phyloP scores from a whole-genome alignment of 202 grass and related monocot species.

The Panicum virgatum region DNA sequence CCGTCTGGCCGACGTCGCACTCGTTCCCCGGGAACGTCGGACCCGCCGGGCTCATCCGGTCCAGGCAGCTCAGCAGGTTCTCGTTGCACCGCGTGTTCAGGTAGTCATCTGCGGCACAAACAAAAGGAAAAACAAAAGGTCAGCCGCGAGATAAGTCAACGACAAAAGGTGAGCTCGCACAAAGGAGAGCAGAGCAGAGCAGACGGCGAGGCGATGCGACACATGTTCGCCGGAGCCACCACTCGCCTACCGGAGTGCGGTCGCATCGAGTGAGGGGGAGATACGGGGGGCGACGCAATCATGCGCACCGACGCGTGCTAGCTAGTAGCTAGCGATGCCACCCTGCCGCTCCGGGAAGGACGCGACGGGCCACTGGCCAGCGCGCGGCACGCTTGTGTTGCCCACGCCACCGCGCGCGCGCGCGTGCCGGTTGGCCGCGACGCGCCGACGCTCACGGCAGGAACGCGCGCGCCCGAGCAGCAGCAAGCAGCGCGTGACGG shows the following conservation, averaged over 20 bases:
- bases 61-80: constrained; percentile 82
- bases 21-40: constrained; percentile 79
- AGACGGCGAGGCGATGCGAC: background rate
- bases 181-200: background rate
- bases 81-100: constrained; percentile 82
- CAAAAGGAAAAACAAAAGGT: background rate
- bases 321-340: background rate
- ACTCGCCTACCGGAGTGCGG: background rate
- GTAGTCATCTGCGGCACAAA: constrained; percentile 78
- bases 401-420: background rate
- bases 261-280: background rate
- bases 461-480: background rate
- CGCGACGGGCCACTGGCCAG: background rate
- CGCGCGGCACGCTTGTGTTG: background rate
- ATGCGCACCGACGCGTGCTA: constrained; percentile 5
- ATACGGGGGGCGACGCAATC: background rate
- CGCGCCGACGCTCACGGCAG: background rate
- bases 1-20: constrained; percentile 62
- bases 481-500: background rate
- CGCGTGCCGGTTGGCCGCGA: background rate
- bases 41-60: constrained; percentile 51
- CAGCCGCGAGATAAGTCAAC: background rate
- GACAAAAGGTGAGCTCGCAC: background rate
- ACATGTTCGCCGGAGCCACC: constrained; percentile 18
- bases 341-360: background rate